Percentiles rank a stretch among this genome's conserved stretches.
These are phyloP conservation scores for Kazachstania africana DNA, from an alignment of 805 yeast species.

Conservation along the genomic window DNA sequence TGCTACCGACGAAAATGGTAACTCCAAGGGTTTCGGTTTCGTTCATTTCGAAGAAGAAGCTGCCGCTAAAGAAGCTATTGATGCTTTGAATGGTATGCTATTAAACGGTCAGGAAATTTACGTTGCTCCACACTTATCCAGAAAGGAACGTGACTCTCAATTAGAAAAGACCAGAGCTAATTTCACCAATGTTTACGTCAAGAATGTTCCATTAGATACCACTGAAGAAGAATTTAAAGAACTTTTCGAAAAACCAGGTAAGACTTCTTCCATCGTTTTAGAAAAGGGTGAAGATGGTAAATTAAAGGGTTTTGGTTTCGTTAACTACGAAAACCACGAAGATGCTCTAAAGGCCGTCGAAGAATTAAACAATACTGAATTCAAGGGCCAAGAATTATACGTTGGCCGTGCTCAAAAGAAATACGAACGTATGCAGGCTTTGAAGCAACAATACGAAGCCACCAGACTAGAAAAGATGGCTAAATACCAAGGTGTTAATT, in stretches of 20 bases:
- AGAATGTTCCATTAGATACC: constrained; percentile 70
- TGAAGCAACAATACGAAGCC: constrained; percentile 88
- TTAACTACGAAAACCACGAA: constrained; percentile 80
- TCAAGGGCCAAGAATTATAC: constrained; percentile 74
- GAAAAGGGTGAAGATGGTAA: constrained; percentile 78
- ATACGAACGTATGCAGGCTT: constrained; percentile 92
- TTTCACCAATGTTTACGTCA: constrained; percentile 92
- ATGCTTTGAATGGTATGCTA: constrained; percentile 95
- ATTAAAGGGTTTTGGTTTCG: constrained; percentile 92
- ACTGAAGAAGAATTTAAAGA: constrained; percentile 60
- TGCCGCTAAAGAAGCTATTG: constrained; percentile 90
- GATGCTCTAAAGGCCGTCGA: constrained; percentile 87
- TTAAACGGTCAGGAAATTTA: constrained; percentile 91
- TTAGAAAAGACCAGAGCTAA: constrained; percentile 81
- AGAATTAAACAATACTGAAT: constrained; percentile 76
- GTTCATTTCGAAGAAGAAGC: constrained; percentile 92
- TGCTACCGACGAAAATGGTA: constrained; percentile 86
- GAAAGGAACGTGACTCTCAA: constrained; percentile 89
- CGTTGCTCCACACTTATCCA: constrained; percentile 89
- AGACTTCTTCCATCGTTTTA: constrained; percentile 70
- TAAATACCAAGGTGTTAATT: constrained; percentile 95
- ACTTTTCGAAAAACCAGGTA: constrained; percentile 64
- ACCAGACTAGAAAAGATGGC: constrained; percentile 82
- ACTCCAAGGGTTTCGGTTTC: constrained; percentile 92
- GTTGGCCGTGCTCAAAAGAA: constrained; percentile 99